Percentiles rank a stretch among this genome's conserved stretches.
These are phyloP conservation scores for Fragilariopsis cylindrus DNA, from an alignment of 108 stramenopile species.

Conservation along the genomic window DNA sequence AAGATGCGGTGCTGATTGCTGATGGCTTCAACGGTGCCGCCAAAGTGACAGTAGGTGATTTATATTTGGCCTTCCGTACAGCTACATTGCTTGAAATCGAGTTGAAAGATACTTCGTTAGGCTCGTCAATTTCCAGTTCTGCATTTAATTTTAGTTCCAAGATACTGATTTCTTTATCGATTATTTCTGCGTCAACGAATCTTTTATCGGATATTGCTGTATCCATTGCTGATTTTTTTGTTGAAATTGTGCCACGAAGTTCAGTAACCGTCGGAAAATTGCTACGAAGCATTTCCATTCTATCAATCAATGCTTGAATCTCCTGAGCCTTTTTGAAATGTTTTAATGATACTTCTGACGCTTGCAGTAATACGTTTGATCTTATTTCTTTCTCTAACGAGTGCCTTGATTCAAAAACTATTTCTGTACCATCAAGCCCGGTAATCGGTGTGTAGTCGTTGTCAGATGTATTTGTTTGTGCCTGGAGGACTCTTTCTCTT, in stretches of 20 bases:
- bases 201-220: slow-evolving; percentile 62
- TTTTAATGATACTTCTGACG: slow-evolving; percentile 49
- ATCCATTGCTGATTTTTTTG: slow-evolving; percentile 54
- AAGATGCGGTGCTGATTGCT: neutral
- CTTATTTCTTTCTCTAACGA: slow-evolving; percentile 63
- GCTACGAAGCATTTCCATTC: slow-evolving; percentile 52
- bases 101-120: too few species aligned
- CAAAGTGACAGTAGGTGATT: too few species aligned
- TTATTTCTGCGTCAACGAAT: slow-evolving; percentile 62
- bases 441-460: neutral
- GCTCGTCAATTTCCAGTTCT: slow-evolving; percentile 27
- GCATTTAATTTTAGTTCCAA: slow-evolving; percentile 52
- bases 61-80: too few species aligned
- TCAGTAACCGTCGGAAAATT: slow-evolving; percentile 65
- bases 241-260: slow-evolving; percentile 34
- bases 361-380: slow-evolving; percentile 34
- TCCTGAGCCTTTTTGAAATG: slow-evolving; percentile 70
- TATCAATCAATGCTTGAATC: slow-evolving; percentile 54
- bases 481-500: slow-evolving; percentile 28
- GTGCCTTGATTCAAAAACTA: slow-evolving; percentile 50
- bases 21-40: neutral
- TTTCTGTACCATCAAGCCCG: slow-evolving; percentile 46
- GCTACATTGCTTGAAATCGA: too few species aligned
- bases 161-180: slow-evolving; percentile 49
- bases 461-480: neutral